Base-by-base conservation (phyloP, 257 asterid species). In the Nyctanthes arbortristis region DNA sequence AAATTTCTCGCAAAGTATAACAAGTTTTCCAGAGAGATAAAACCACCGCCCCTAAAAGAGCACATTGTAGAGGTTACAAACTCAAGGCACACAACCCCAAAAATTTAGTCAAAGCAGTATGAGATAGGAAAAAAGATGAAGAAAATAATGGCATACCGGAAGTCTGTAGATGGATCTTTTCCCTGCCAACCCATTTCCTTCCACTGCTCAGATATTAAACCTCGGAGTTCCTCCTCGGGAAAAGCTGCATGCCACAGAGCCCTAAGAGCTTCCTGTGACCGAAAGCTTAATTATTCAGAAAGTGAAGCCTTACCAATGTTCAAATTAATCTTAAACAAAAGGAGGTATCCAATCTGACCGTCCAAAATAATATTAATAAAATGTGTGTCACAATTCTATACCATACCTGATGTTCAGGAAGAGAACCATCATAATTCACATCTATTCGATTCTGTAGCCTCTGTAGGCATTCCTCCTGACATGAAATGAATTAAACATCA, bases 141-240 rank as follows among this genome's bases (percentile, higher is more conserved):
- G 25, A 54, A 62, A 67, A 34, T 5, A 74, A 64, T 70, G 67
- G 65, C 33, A 39, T 77, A 89, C 99, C 99, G 82, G 78, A 94
- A 94, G 86, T 94, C 99, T 68, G 99, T 94, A 32, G 99, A 89
- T 25, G 99, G 99, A 79, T 94, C 99, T 85, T 94, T 94, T 47
- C 99, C 99, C 79, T 94, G 99, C 99, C 99, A 94, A 75, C 99
- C 99, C 99, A 94, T 94, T 77, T 94, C 97, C 76, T 94, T 94
- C 99, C 99, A 94, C 81, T 91, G 98, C 73, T 94, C 99, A 56
- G 99, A 91, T 81, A 94, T 81, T 78, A 91, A 83, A 75, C 97
- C 92, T n/a, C 10, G 71, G 33, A 91, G 89, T 71, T 86, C 87
- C 79, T 89, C 92, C 72, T 79, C 90, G 13, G 99, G 99, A 79